Percentiles rank a stretch among this genome's conserved stretches.
phyloP scores from a whole-genome alignment of 352 stramenopile species.

The Blastocystis sp. region DNA sequence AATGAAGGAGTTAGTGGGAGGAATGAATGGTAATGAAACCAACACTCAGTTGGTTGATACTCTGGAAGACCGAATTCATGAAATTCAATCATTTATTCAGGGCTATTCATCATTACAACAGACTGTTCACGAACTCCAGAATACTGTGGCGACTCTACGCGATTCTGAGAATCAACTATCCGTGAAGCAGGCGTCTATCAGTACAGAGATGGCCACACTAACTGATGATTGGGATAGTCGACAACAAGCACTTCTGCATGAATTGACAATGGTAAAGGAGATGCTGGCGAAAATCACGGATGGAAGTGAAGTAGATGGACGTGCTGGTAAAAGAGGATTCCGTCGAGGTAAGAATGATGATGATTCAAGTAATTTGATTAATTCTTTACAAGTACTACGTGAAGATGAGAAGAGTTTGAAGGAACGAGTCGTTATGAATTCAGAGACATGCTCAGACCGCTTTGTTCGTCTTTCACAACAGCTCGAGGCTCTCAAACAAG shows the following conservation, averaged over 20 bases:
- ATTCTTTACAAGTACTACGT: background rate
- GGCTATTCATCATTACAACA: background rate
- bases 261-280: slow-evolving; percentile 9
- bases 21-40: background rate
- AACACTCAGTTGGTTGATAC: background rate
- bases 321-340: background rate
- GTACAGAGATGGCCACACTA: background rate
- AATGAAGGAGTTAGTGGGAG: background rate
- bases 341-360: background rate
- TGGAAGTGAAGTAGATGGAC: background rate
- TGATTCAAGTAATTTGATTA: background rate
- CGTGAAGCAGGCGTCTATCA: background rate
- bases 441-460: background rate
- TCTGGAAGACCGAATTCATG: background rate
- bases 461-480: slow-evolving; percentile 6
- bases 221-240: slow-evolving; percentile 34
- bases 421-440: slow-evolving; percentile 3
- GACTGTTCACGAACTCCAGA: background rate
- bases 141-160: background rate
- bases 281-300: background rate
- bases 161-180: background rate
- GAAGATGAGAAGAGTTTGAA: slow-evolving; percentile 50
- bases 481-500: background rate
- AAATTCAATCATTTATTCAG: background rate
- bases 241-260: slow-evolving; percentile 13